Base-by-base conservation (phyloP, 164 flowering plant species). In the Euptelea pleiosperma region DNA sequence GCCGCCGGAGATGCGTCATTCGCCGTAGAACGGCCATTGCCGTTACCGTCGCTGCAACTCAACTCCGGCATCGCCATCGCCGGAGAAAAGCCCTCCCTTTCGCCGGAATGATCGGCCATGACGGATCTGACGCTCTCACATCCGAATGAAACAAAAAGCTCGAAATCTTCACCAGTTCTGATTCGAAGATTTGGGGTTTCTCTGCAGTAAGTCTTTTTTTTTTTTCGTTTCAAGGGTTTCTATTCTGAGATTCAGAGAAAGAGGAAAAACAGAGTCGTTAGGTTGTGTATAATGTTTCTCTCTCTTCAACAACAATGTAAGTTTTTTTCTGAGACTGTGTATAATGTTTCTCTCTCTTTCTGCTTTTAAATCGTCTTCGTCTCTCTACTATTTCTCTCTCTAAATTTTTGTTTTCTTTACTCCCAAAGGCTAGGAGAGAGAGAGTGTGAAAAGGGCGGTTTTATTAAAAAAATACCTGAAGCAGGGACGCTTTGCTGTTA, bases 91-190 rank as follows among this genome's bases (percentile, higher is more conserved):
- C 54, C 62, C 9, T 54, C 62, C 12, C 70, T 71, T 14, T 70
- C 86, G 54, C 77, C 78, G 70, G 67, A 47, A 58, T 63, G 24
- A 64, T 73, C 82, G 61, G 70, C 79, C 85, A 77, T 76, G 49
- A 34, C 77, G 69, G 81, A 72, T 72, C 75, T 68, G 66, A 57
- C 28, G 9, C 37, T 29, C 66, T 57, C 66, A 70, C 74, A 64
- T 70, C 53, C 69, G 52, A 70, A 49, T 47, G 7, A 26, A 37
- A 22, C 28, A 53, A 53, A 53, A 53, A 2, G 21, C 8, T 37
- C 28, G 3, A 42, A 41, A 56, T 56, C 60, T 15, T 16, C 56
- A 50, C 36, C 2, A 16, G 14, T 31, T 35, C 34, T 40, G 19
- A 26, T 40, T 40, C 58, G 0, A 29, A 31, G 10, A 10, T 10